Evolutionary conservation across 192 early-diverging fungal species (phyloP), one percentile per base, ranked within the genome.

Genomic region (Coemansia guatemalensis): DNA sequence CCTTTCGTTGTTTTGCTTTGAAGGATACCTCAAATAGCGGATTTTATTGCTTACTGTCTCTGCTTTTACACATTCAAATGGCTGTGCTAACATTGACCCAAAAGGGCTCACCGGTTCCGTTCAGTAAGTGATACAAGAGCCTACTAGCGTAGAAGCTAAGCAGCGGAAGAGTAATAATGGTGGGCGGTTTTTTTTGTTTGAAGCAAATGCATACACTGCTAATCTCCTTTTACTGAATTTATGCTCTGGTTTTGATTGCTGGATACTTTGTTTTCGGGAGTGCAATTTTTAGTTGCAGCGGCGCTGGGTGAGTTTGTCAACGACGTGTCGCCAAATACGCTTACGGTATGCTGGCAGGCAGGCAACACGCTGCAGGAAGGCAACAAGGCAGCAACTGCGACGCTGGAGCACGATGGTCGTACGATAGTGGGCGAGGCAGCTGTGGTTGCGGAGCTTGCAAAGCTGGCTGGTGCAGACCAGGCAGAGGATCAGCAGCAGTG

Each of bases 401-500:
- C 69, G 25, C 63, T 79, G 18, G 26, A 50, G 21, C 2, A 18
- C 14, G 35, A 52, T 25, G 20, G 39, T 39, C 55, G 55, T n/a
- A 22, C 25, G 25, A 24, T 60, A 5, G 69, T 66, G 0, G 75
- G 77, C 25, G 56, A 69, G 35, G 20, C 61, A 1, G 56, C 58
- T 8, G 41, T 48, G 0, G 52, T 73, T 3, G 60, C 30, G 30
- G 62, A 58, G 58, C 32, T 63, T 33, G 48, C 62, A 2, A 23
- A 25, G 8, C 5, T 55, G 55, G 58, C 51, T 20, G 24, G 27
- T 25, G 48, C 39, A 3, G 29, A 52, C 27, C 24, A 53, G 44
- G 20, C 33, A 26, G 50, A 25, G 8, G 77, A 84, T 75, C 78
- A 86, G 33, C 85, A 87, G 66, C 84, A 87, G 58, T 96, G 92